phyloP scores from a whole-genome alignment of 345 rosid species.

The Eucalyptus cloeziana region DNA sequence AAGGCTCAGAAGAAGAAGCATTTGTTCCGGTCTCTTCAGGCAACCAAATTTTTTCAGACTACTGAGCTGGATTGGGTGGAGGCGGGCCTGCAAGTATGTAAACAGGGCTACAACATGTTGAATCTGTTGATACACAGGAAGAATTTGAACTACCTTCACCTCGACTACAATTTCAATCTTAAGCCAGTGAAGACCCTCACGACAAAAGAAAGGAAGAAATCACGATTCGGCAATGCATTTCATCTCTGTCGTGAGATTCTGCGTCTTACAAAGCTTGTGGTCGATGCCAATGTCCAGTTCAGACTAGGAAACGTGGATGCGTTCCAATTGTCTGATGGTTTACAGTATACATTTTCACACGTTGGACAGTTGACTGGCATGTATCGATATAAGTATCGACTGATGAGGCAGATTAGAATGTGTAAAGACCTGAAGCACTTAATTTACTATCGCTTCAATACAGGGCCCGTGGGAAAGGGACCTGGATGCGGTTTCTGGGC shows the following conservation, averaged over 20 bases:
- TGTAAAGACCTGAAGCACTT: constrained; percentile 96
- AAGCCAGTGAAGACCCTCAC: constrained; percentile 99
- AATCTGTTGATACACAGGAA: constrained; percentile 93
- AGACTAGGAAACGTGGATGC: constrained; percentile 97
- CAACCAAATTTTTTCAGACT: constrained; percentile 96
- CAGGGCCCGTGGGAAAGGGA: constrained; percentile 99
- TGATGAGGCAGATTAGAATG: constrained; percentile 97
- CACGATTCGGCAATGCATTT: constrained; percentile 97
- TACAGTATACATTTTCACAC: constrained; percentile 94
- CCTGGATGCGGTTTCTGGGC: constrained; percentile 98
- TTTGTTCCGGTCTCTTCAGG: constrained; percentile 89
- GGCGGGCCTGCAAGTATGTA: constrained; percentile 98
- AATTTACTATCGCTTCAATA: constrained; percentile 92
- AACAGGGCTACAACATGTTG: constrained; percentile 98
- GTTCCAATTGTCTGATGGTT: constrained; percentile 92
- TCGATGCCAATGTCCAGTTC: constrained; percentile 96
- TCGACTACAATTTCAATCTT: constrained; percentile 91
- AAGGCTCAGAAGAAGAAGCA: constrained; percentile 99
- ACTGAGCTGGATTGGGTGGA: constrained; percentile 99
- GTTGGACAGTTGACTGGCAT: constrained; percentile 99
- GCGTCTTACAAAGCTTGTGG: constrained; percentile 93
- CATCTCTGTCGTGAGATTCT: constrained; percentile 98
- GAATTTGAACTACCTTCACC: constrained; percentile 86
- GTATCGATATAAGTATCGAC: constrained; percentile 94
- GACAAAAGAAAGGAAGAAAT: constrained; percentile 93